Evolutionary conservation across 2,329 filamentous ascomycete genomes (phyloP), one percentile per base, ranked within the genome.

Genomic region (Lasiodiplodia sp.): DNA sequence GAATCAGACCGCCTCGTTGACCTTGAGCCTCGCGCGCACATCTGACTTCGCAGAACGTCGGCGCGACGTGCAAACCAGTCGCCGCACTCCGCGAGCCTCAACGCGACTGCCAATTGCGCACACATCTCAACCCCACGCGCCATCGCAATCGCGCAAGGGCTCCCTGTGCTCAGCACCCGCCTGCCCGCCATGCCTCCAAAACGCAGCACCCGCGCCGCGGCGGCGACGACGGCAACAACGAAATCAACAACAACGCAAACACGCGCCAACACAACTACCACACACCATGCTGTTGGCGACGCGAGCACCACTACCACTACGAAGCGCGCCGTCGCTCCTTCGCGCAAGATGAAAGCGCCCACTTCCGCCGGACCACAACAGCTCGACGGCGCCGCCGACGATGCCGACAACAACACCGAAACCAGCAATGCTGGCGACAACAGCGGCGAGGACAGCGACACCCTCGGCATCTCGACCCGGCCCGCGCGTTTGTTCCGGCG

Each of bases 381-480:
- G 10, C 4, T 31, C 23, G 49, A 65, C 31, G 47, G 49, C 49
- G 31, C 49, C 31, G 38, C 14, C 37, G 47, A 65, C 10, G 47
- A 37, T 6, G 34, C 11, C 16, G 31, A 38, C 18, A 25, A n/a
- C 21, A 34, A 34, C 1, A 16, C 25, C 53, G 28, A 11, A 5
- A 37, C 28, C 16, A 56, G 28, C 40, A 44, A 44, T 44, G 40
- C 28, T 18, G 25, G 16, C 34, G 28, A 28, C 37, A 16, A 18
- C 25, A 53, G 21, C 49, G n/a, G 78, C 69, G 77, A 79, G 51
- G 79, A 80, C 66, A 78, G 76, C 69, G 77, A 80, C 73, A 76
- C 78, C 3, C 72, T 80, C 12, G 49, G 8, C 37, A 56, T 66
- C 63, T 44, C 49, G 47, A 44, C 21, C 34, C 66, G 66, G n/a